phyloP scores from a whole-genome alignment of 1,284 basidiomycete species.

The Ganoderma resinaceum region DNA sequence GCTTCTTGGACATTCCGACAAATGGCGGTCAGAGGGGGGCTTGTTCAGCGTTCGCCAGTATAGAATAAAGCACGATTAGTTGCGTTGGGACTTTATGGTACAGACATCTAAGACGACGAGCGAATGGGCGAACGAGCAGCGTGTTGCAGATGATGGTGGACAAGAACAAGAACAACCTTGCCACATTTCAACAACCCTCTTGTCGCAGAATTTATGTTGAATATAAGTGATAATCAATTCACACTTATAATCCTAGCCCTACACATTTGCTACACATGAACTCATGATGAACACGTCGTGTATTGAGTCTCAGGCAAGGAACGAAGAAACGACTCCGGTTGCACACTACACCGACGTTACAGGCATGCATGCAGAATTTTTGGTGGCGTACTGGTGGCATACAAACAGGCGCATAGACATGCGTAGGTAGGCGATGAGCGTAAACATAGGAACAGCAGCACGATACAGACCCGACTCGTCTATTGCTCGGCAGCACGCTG shows the following conservation, averaged over 20 bases:
- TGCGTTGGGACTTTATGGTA: not conserved
- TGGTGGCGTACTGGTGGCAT: slow-evolving; percentile 46
- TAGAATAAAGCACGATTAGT: slow-evolving; percentile 3
- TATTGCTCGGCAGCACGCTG: slow-evolving; percentile 64
- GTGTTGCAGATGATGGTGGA: not conserved
- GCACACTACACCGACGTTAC: slow-evolving; percentile 12
- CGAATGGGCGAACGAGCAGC: not conserved
- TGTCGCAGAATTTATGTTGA: not conserved
- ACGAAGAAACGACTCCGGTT: not conserved
- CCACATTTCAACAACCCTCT: not conserved
- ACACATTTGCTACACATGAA: too few species aligned
- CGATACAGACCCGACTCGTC: slow-evolving; percentile 36
- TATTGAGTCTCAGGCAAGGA: not conserved
- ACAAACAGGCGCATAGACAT: slow-evolving; percentile 56
- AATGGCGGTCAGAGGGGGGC: not conserved
- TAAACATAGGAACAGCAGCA: slow-evolving; percentile 42
- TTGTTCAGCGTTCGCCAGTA: not conserved
- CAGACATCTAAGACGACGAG: not conserved
- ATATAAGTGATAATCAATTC: not conserved
- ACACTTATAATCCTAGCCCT: not conserved
- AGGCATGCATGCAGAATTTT: slow-evolving; percentile 38
- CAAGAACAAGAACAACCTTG: slow-evolving; percentile 2
- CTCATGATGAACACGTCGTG: too few species aligned
- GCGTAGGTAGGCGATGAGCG: slow-evolving; percentile 34
- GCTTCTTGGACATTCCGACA: slow-evolving; percentile 44